A percentile compares a stretch with the other conserved stretches of the same genome.
Conservation (phyloP, 2,329 filamentous ascomycete genomes). For the Zopfia rhizophila region DNA sequence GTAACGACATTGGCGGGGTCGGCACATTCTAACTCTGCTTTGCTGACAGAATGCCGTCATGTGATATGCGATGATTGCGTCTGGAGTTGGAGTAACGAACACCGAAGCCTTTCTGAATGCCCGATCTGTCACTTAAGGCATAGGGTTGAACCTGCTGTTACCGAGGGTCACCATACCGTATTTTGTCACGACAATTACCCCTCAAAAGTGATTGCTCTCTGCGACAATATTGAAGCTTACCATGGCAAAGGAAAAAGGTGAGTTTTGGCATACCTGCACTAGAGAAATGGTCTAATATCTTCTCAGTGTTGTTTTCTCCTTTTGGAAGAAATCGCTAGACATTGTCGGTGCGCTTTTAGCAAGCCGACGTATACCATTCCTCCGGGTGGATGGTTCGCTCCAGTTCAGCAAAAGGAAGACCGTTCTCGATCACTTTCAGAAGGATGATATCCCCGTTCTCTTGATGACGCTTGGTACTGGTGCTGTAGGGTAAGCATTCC, state of each 20-base stretch:
- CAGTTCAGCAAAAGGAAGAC: slow-evolving; percentile 25
- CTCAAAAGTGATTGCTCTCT: slow-evolving; percentile 31
- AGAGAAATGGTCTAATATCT: too few species aligned
- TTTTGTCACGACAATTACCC: slow-evolving; percentile 2
- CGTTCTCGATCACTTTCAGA: slow-evolving; percentile 34
- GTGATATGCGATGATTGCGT: slow-evolving; percentile 11
- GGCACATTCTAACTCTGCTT: slow-evolving; percentile 12
- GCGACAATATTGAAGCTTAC: slow-evolving; percentile 30
- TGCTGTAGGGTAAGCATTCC: slow-evolving; percentile 18
- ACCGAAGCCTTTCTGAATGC: not conserved
- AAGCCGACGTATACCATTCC: slow-evolving; percentile 30
- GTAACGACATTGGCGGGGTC: slow-evolving; percentile 6
- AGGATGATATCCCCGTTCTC: slow-evolving; percentile 23
- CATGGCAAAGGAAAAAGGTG: slow-evolving; percentile 31
- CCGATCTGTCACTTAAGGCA: slow-evolving; percentile 5
- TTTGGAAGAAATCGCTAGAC: slow-evolving; percentile 45
- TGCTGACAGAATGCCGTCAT: slow-evolving; percentile 8
- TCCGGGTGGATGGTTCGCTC: slow-evolving; percentile 41
- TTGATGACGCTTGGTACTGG: slow-evolving; percentile 26
- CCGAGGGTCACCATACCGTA: slow-evolving; percentile 4
- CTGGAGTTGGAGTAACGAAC: not conserved
- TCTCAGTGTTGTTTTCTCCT: slow-evolving; percentile 47
- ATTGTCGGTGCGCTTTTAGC: slow-evolving; percentile 32
- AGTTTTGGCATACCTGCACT: too few species aligned
- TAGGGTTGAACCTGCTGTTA: slow-evolving; percentile 13